Conservation (phyloP, 106 monocot genomes). For the Gastrodia elata region DNA sequence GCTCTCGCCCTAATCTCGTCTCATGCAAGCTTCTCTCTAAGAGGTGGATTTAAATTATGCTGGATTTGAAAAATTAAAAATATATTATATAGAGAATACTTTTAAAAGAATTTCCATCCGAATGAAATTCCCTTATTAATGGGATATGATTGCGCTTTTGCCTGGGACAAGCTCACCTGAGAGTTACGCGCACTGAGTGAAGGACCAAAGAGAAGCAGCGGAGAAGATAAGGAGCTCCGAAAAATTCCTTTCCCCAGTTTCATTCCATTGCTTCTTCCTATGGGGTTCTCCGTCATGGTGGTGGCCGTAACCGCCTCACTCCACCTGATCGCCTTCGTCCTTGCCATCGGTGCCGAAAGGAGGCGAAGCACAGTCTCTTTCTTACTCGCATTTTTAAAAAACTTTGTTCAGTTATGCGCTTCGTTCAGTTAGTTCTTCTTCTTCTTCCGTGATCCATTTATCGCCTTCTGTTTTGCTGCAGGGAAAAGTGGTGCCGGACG, state of each 20-base stretch:
- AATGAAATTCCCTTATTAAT: too few species aligned
- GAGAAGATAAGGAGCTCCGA: neutral
- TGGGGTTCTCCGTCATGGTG: slow-evolving; percentile 41
- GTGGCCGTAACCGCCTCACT: slow-evolving; percentile 39
- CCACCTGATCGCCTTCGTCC: slow-evolving; percentile 80
- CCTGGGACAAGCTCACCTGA: too few species aligned
- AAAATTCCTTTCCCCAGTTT: neutral
- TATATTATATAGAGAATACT: too few species aligned
- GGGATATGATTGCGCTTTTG: too few species aligned
- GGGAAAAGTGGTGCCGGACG: slow-evolving; percentile 85
- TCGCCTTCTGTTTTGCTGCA: slow-evolving; percentile 10
- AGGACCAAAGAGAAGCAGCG: neutral
- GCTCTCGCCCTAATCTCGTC: too few species aligned
- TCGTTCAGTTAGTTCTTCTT: neutral
- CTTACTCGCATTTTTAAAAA: neutral
- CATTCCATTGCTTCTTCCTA: neutral
- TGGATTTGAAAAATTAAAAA: too few species aligned
- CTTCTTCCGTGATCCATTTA: slow-evolving; percentile 5
- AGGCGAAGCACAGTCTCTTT: slow-evolving; percentile 68
- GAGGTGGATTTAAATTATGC: too few species aligned
- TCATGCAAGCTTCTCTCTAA: too few species aligned
- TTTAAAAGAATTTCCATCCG: too few species aligned
- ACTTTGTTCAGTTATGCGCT: neutral
- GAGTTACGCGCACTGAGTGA: too few species aligned
- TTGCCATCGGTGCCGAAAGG: slow-evolving; percentile 84